Conservation (phyloP, 257 asterid genomes). For the Solanum raphanifolium region DNA sequence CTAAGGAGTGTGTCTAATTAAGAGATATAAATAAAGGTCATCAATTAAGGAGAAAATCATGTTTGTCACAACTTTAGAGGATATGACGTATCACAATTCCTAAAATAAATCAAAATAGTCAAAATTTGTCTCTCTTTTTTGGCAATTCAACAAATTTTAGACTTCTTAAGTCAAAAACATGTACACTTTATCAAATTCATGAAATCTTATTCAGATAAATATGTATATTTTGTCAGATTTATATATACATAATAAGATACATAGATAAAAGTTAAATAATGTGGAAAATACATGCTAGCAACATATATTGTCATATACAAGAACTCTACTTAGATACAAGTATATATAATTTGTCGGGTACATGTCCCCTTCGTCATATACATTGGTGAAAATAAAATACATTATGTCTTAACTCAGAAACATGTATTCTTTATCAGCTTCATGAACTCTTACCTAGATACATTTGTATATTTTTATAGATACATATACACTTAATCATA, state of each 20-base stretch:
- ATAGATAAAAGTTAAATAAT: neutral
- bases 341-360: neutral
- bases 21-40: neutral
- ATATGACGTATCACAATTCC: neutral
- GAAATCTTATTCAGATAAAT: neutral
- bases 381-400: too few species aligned
- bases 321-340: neutral
- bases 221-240: neutral
- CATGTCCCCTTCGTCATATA: neutral
- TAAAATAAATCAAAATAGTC: neutral
- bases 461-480: too few species aligned
- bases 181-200: neutral
- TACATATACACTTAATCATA: too few species aligned
- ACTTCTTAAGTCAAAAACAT: neutral
- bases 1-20: neutral
- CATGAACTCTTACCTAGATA: neutral
- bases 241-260: too few species aligned
- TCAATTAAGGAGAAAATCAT: neutral
- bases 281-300: neutral
- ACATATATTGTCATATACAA: neutral
- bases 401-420: neutral
- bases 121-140: neutral
- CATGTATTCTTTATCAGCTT: neutral
- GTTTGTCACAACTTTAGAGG: neutral
- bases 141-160: too few species aligned